Evolutionary conservation across 2,329 filamentous ascomycete species (phyloP), one percentile per base, ranked within the genome.

Genomic region (Diaporthe citriasiana): DNA sequence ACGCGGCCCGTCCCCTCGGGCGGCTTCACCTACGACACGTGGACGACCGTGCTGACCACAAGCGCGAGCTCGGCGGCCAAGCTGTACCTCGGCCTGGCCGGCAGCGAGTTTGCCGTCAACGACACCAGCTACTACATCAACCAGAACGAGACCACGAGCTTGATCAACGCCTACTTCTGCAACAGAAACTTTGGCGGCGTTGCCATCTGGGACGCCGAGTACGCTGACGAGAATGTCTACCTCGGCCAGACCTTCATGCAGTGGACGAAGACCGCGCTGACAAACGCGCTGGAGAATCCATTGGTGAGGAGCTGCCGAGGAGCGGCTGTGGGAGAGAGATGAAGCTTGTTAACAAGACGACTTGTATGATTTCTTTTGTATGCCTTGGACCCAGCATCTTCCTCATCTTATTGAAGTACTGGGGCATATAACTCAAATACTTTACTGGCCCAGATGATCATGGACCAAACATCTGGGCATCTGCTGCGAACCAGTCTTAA

Each of bases 41-140:
- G 86, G 86, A 82, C 79, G 63, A 51, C 65, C 0, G 80, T 83
- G 38, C 72, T 87, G 45, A 70, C 77, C 5, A 53, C 73, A 4
- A 84, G 82, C 50, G 74, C 80, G 72, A 87, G 83, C 81, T 76
- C 82, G 77, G 76, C 80, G 12, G 83, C 86, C 40, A 86, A 87
- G 81, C 78, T 88, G 65, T 87, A 83, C 76, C 79, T 87, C 65
- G 86, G 86, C 45, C 81, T 88, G 22, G 83, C 85, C 4, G 82
- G 81, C 6, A 79, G 79, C 15, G 38, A 77, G 1, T 72, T 57
- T 0, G 78, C 80, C 25, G 82, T 81, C 4, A 77, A 74, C 5
- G 38, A 70, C 35, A 70, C 79, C 10, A 81, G 81, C 19, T 78
- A 77, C 25, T 86, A 87, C 76, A 77, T 86, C 35, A 71, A 75